Base-by-base conservation (phyloP, 1,284 basidiomycete species). In the Cryptococcus amylolentus region DNA sequence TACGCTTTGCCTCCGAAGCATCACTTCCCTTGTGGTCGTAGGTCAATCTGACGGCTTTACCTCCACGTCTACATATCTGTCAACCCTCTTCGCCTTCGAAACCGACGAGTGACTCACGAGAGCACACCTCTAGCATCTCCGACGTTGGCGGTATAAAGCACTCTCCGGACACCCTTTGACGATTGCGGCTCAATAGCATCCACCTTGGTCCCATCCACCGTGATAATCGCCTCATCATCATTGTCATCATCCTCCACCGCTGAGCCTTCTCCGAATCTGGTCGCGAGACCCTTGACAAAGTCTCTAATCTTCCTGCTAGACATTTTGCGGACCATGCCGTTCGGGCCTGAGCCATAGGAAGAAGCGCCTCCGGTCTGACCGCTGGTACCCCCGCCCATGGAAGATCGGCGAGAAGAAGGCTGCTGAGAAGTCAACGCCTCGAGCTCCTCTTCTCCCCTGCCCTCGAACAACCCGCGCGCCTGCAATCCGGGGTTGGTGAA, bases 1-100 rank as follows among this genome's bases (percentile, higher is more conserved):
- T 98, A 14, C 96, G 85, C 78, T 96, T 96, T 18, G 92, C 93
- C 78, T 99, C 96, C 73, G 95, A 91, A 67, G 88, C 88, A 75
- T 99, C 96, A 4, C 89, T 88, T 41, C 96, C 96, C 77, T 99
- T 99, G 81, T 99, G 96, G 72, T 98, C 96, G 75, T 99, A 98
- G 14, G 95, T 98, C 72, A 99, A 79, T 40, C 96, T 83, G 2
- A 98, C 86, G 1, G 93, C 96, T 69, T 86, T 88, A 20, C 95
- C 96, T 7, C 82, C 85, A 38, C 96, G 88, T 69, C 90, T 75
- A 46, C 13, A 35, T 18, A 45, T 13, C 20, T 18, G 20, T 31
- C 35, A 47, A 27, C 38, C 31, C 20, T 43, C n/a, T 2, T 31
- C 10, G 9, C 12, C 5, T 38, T 3, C n/a, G 14, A 8, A 14